Evolutionary conservation across 345 rosid species (phyloP), one percentile per base, ranked within the genome.

Genomic region (Rhodomyrtus tomentosa): DNA sequence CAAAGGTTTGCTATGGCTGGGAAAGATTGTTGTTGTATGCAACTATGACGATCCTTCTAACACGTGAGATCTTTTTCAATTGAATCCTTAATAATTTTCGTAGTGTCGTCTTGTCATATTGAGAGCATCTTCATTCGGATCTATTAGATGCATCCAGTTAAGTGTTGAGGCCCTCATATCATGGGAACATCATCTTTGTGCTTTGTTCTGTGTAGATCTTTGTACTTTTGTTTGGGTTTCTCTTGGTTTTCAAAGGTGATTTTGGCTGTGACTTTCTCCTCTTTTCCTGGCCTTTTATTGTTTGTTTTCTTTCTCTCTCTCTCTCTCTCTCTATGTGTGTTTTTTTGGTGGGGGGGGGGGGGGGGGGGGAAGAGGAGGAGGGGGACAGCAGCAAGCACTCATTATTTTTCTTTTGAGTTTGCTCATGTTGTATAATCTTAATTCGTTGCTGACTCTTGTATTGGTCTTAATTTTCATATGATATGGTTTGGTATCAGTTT

Each of bases 1-100:
- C 90, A 91, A 93, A 91, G 98, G 99, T 85, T 91, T 97, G 91
- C 87, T 94, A 88, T 97, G 99, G 99, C 90, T 95, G 89, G 98
- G 96, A 82, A 97, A 95, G 92, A 92, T 97, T 74, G 93, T 95
- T 85, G 98, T 95, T 62, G 94, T 95, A 85, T 97, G 99, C 94
- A 97, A 97, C 94, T 95, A 94, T 80, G 82, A 91, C 50, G 93
- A 92, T 87, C 86, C 98, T 87, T 92, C 96, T 81, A 92, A 94
- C 87, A 90, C 80, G 99, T 95, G 91, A 95, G 99, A 86, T 50
- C 13, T 86, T 55, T 32, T 68, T 32, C 42, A 68, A 18, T 68
- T 18, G 36, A 32, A 32, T 68, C 42, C 76, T 32, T 36, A 68
- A 68, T 68, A 32, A 68, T 68, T 68, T 68, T 62, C 24, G 24